Conservation (phyloP, 1,284 basidiomycete species). For the Apiotrichum veenhuisii region DNA sequence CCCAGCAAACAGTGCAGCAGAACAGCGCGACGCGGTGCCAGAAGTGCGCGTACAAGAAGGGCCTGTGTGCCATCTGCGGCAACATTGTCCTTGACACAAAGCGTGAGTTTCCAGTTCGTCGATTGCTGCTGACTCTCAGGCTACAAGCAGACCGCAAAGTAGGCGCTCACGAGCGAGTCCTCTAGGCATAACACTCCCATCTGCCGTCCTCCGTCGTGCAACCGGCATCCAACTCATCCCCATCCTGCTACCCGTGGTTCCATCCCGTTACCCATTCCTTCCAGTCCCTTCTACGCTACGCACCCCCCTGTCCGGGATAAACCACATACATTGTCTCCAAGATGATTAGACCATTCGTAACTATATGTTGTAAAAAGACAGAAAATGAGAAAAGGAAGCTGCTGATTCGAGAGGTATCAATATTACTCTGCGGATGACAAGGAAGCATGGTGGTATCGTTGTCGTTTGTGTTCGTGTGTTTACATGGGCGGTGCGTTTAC, state of each 20-base stretch:
- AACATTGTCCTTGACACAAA: constrained; percentile 43
- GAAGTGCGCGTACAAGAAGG: constrained; percentile 51
- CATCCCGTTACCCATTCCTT: neutral
- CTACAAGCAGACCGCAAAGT: constrained; percentile 44
- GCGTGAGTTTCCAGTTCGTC: constrained; percentile 24
- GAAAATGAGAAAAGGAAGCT: neutral
- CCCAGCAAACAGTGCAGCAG: constrained; percentile 39
- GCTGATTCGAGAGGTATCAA: neutral
- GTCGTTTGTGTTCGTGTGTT: neutral
- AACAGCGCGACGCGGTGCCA: constrained; percentile 48
- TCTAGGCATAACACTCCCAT: neutral
- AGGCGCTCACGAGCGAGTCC: neutral
- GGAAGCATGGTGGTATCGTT: neutral
- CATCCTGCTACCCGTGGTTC: too few species aligned
- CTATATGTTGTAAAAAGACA: neutral
- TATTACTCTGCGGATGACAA: too few species aligned
- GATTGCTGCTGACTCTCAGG: constrained; percentile 14
- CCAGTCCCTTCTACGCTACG: neutral
- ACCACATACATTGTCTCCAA: constrained; percentile 3
- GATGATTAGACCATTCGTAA: neutral
- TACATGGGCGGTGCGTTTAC: neutral
- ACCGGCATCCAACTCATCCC: too few species aligned
- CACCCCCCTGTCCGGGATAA: neutral
- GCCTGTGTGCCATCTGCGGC: constrained; percentile 49
- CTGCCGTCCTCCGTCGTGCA: too few species aligned